phyloP scores from a whole-genome alignment of 2,329 filamentous ascomycete species.

The Trichoderma breve region DNA sequence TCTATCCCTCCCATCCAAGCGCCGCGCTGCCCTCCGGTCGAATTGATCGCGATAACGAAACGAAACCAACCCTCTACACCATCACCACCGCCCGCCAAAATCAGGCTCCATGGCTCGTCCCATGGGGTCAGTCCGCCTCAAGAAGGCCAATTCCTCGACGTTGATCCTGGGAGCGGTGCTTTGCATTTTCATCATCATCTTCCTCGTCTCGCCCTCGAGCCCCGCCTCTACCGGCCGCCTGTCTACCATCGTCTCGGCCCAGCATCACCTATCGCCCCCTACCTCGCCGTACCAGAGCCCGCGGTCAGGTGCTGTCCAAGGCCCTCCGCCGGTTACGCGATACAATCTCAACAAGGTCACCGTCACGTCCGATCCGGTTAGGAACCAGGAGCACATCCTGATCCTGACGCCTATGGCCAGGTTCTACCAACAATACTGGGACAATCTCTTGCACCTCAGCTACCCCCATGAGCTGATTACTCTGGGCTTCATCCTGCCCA shows the following conservation, averaged over 20 bases:
- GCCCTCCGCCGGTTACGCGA: constrained; percentile 80
- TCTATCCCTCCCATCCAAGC: not conserved
- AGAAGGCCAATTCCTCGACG: constrained; percentile 76
- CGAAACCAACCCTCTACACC: not conserved
- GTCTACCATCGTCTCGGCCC: constrained; percentile 46
- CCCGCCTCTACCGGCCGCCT: constrained; percentile 43
- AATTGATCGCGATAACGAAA: constrained; percentile 13
- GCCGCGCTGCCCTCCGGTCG: constrained; percentile 11
- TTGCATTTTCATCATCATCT: constrained; percentile 68
- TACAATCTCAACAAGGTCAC: constrained; percentile 97
- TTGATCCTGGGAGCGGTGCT: constrained; percentile 69
- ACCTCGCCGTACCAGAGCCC: constrained; percentile 43
- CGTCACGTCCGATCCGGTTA: constrained; percentile 70
- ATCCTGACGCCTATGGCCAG: constrained; percentile 89
- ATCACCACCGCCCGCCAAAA: not conserved
- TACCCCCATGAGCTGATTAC: constrained; percentile 96
- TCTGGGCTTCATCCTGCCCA: constrained; percentile 92
- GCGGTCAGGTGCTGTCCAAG: constrained; percentile 31
- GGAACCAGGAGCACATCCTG: constrained; percentile 80
- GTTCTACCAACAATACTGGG: constrained; percentile 95
- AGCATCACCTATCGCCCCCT: constrained; percentile 45
- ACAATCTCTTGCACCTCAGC: constrained; percentile 77
- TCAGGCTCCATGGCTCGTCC: constrained; percentile 49
- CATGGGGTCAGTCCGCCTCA: constrained; percentile 67
- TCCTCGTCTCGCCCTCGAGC: constrained; percentile 56